Base-by-base conservation (phyloP, 495 filamentous ascomycete species). In the Neurospora terricola region DNA sequence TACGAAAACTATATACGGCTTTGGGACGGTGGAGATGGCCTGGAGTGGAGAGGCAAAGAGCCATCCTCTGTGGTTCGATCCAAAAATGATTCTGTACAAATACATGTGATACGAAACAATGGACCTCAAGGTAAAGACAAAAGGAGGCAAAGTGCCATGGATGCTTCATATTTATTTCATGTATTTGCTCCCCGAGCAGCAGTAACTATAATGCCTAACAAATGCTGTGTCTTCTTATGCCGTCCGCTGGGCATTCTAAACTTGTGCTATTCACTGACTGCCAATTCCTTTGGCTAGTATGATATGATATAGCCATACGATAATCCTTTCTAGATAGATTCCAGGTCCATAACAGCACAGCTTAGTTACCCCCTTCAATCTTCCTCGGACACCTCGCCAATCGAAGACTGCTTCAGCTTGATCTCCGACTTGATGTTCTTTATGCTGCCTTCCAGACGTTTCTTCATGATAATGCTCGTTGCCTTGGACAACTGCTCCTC, bases 371-470 rank as follows among this genome's bases (percentile, higher is more conserved):
- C 6, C 54, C 42, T 5, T 38, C 34, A 76, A 66, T 78, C 80
- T 76, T 87, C 84, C 27, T 87, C 85, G 3, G 80, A 83, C 14
- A 77, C 81, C 69, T 86, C 78, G 12, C 84, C 84, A 48, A 89
- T 81, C 6, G 85, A 81, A 8, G 84, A 83, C 80, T 83, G 85
- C 82, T 91, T 92, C 43, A 91, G 78, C 62, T 83, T 80, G 39
- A 90, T 83, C 77, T 91, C 89, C 42, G 80, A 79, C 79, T 85
- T 81, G 72, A 89, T 75, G 36, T 84, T 87, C 77, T 83, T 82
- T 69, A 90, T 85, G 73, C 82, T 88, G n/a, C 78, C 80, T 74
- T 84, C 81, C 7, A 90, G 74, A 16, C 89, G 83, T 76, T 83
- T 84, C 77, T 82, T 84, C 76, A 91, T 78, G 71, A 90, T 82